A percentile compares a stretch with the other conserved stretches of the same genome.
These are phyloP conservation scores for Thermothelomyces thermophilus DNA, from an alignment of 2,329 filamentous ascomycete species.

Conservation along the genomic window DNA sequence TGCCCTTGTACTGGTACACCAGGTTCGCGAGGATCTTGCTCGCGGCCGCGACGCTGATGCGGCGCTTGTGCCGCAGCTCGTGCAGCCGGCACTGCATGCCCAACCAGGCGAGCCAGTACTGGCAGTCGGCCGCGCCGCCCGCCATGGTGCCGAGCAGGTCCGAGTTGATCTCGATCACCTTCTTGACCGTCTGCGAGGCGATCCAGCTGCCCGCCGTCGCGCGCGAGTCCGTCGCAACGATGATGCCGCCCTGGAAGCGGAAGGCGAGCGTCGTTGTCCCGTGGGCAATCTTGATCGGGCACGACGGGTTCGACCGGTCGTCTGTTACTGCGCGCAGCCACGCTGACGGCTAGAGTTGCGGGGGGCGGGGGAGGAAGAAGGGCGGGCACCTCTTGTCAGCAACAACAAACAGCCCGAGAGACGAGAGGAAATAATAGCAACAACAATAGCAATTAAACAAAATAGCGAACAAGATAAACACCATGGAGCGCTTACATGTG, in stretches of 20 bases:
- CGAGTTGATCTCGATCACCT: conserved; percentile 98
- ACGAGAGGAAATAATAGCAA: neutral
- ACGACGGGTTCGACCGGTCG: conserved; percentile 92
- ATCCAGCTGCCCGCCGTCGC: conserved; percentile 99
- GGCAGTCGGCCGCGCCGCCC: conserved; percentile 95
- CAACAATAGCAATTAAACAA: no score
- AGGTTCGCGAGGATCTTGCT: conserved; percentile 98
- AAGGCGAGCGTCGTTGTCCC: conserved; percentile 97
- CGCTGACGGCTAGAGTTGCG: conserved; percentile 80
- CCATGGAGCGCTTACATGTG: conserved; percentile 56
- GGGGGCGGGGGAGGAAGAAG: no score
- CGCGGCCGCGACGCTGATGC: conserved; percentile 93
- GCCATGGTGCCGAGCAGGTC: conserved; percentile 95
- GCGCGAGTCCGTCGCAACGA: conserved; percentile 95
- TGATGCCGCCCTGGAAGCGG: conserved; percentile 96
- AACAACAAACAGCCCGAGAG: neutral
- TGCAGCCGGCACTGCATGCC: conserved; percentile 99
- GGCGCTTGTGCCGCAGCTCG: conserved; percentile 97
- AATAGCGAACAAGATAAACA: no score
- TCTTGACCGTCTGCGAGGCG: conserved; percentile 98
- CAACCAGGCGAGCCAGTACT: conserved; percentile 99
- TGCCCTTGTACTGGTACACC: conserved; percentile 97
- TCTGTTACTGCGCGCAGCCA: conserved; percentile 97
- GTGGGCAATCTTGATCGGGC: conserved; percentile 99
- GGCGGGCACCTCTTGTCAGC: neutral